These are phyloP conservation scores for Boletus pseudo-olivaceus DNA, from an alignment of 768 basidiomycete species.

Conservation along the genomic window DNA sequence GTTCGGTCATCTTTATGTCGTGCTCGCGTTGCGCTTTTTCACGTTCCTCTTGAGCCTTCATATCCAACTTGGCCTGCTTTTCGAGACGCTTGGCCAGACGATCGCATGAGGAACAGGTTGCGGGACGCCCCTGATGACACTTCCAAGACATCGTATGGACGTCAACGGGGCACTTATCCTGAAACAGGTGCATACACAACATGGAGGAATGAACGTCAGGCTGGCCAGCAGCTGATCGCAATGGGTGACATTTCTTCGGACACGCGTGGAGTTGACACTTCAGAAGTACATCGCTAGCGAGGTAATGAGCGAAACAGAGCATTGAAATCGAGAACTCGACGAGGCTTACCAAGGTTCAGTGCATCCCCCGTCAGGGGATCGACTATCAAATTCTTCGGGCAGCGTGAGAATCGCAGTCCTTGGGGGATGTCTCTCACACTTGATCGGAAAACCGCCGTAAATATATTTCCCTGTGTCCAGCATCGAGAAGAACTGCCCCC, in stretches of 20 bases:
- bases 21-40: constrained; percentile 46
- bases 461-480: constrained; percentile 42
- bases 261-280: constrained; percentile 42
- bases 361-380: constrained; percentile 66
- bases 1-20: constrained; percentile 37
- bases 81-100: constrained; percentile 39
- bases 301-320: neutral
- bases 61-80: constrained; percentile 38
- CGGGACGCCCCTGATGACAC: constrained; percentile 42
- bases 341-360: constrained; percentile 51
- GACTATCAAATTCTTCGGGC: constrained; percentile 48
- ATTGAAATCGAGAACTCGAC: neutral
- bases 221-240: constrained; percentile 43
- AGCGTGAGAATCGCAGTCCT: constrained; percentile 34
- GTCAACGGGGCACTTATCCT: constrained; percentile 38
- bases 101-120: constrained; percentile 46
- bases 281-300: constrained; percentile 13
- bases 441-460: constrained; percentile 58
- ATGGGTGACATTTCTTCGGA: constrained; percentile 60
- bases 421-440: constrained; percentile 54
- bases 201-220: constrained; percentile 29
- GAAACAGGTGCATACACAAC: constrained; percentile 39
- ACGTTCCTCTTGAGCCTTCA: constrained; percentile 40
- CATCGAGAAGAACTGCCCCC: constrained; percentile 47
- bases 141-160: constrained; percentile 44